Evolutionary conservation across 2,329 filamentous ascomycete genomes (phyloP).

Genomic region (Ilyonectria robusta): DNA sequence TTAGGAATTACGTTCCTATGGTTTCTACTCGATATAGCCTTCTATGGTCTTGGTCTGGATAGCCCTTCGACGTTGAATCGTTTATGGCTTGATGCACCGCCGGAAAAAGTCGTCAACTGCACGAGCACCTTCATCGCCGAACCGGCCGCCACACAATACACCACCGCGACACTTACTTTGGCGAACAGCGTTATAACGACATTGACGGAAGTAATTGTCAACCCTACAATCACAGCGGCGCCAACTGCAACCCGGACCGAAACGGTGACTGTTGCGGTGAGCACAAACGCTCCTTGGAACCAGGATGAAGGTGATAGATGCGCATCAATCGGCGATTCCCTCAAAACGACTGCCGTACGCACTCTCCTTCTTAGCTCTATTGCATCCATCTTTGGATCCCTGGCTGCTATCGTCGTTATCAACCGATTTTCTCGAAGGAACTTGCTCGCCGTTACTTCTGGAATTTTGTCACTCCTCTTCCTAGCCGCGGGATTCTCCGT

Average conservation of each 20-base stretch:
- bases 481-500: constrained; percentile 16
- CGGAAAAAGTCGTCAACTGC: neutral
- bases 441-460: constrained; percentile 9
- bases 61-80: constrained; percentile 45
- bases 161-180: neutral
- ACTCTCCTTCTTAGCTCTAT: constrained; percentile 17
- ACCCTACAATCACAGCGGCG: neutral
- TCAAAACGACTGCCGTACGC: constrained; percentile 6
- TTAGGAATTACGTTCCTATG: constrained; percentile 57
- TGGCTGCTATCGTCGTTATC: constrained; percentile 8
- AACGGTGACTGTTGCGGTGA: neutral
- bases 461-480: constrained; percentile 8
- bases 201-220: neutral
- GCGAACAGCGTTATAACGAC: neutral
- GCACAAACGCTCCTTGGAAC: neutral
- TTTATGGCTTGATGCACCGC: constrained; percentile 35
- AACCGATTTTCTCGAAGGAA: constrained; percentile 13
- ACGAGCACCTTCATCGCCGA: neutral
- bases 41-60: constrained; percentile 62
- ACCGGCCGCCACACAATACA: neutral
- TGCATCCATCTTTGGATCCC: constrained; percentile 4
- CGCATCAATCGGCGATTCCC: constrained; percentile 1
- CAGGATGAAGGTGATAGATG: neutral
- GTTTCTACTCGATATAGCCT: constrained; percentile 63
- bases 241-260: neutral